Percentiles rank a stretch among this genome's conserved stretches.
phyloP scores from a whole-genome alignment of 2,329 filamentous ascomycete species.

The Sphaceloma murrayae region DNA sequence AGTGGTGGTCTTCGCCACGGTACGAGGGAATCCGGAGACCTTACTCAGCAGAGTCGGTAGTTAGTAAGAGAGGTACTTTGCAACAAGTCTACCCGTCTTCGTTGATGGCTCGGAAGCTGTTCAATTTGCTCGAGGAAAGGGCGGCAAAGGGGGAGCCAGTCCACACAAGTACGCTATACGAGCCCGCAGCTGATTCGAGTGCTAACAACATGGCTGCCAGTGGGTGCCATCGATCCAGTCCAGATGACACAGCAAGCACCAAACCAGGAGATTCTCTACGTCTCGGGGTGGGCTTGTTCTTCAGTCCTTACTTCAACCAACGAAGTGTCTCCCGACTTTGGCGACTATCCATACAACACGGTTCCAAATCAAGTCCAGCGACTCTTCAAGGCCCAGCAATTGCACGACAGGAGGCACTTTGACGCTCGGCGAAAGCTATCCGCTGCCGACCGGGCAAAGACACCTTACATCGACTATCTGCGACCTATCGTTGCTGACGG shows the following conservation, averaged over 20 bases:
- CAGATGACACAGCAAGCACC: slow-evolving; percentile 98
- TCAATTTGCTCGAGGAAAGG: slow-evolving; percentile 73
- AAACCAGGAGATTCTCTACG: slow-evolving; percentile 90
- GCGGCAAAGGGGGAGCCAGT: slow-evolving; percentile 73
- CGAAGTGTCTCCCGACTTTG: slow-evolving; percentile 95
- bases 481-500: slow-evolving; percentile 93
- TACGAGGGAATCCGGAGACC: slow-evolving; percentile 85
- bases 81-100: slow-evolving; percentile 86
- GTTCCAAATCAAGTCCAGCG: slow-evolving; percentile 97
- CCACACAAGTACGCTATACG: slow-evolving; percentile 65
- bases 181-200: slow-evolving; percentile 22
- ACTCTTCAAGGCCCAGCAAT: slow-evolving; percentile 88
- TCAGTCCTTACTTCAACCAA: slow-evolving; percentile 88
- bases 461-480: slow-evolving; percentile 83
- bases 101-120: slow-evolving; percentile 89
- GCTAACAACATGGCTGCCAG: slow-evolving; percentile 38
- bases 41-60: slow-evolving; percentile 82
- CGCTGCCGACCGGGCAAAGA: slow-evolving; percentile 59
- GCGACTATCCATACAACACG: slow-evolving; percentile 98
- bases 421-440: slow-evolving; percentile 72
- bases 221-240: slow-evolving; percentile 97
- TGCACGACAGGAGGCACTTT: slow-evolving; percentile 96
- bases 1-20: slow-evolving; percentile 81
- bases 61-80: slow-evolving; percentile 82
- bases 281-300: slow-evolving; percentile 96